phyloP scores from a whole-genome alignment of 441 rosid species.

The Populus trichocarpa region DNA sequence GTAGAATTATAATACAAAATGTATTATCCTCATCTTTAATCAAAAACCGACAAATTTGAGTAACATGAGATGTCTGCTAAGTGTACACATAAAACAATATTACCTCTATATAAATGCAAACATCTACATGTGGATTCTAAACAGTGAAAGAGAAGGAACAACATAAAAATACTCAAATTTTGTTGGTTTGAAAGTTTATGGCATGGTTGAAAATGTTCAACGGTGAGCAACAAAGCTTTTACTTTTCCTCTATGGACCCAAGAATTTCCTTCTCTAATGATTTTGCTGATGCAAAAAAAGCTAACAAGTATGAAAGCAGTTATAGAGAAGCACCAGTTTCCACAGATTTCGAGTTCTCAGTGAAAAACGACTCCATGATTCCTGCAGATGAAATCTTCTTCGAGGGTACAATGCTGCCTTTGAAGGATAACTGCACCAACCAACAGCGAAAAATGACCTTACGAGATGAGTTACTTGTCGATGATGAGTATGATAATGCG shows the following conservation, averaged over 20 bases:
- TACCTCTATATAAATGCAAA: constrained; percentile 30
- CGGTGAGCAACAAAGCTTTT: constrained; percentile 25
- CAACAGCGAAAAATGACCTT: constrained; percentile 50
- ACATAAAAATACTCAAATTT: neutral
- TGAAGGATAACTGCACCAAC: constrained; percentile 37
- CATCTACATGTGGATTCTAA: constrained; percentile 40
- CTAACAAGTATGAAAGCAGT: constrained; percentile 39
- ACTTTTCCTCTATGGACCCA: constrained; percentile 45
- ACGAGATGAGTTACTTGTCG: constrained; percentile 51
- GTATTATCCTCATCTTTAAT: constrained; percentile 14
- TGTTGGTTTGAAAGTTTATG: constrained; percentile 15
- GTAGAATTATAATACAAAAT: neutral
- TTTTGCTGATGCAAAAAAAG: constrained; percentile 59
- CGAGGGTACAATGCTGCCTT: constrained; percentile 76
- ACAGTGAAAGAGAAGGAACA: constrained; percentile 5
- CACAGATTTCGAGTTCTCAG: constrained; percentile 78
- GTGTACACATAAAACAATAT: constrained; percentile 27
- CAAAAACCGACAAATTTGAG: constrained; percentile 50
- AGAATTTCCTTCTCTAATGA: constrained; percentile 96
- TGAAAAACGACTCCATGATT: constrained; percentile 44
- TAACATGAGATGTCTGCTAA: constrained; percentile 56
- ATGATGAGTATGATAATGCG: constrained; percentile 25
- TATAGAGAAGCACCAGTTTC: constrained; percentile 94
- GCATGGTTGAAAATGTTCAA: constrained; percentile 42
- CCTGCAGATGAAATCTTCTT: constrained; percentile 87